Percentiles rank a stretch among this genome's conserved stretches.
These are phyloP conservation scores for Pachyrhizus erosus DNA, from an alignment of 306 rosid species.

Conservation along the genomic window DNA sequence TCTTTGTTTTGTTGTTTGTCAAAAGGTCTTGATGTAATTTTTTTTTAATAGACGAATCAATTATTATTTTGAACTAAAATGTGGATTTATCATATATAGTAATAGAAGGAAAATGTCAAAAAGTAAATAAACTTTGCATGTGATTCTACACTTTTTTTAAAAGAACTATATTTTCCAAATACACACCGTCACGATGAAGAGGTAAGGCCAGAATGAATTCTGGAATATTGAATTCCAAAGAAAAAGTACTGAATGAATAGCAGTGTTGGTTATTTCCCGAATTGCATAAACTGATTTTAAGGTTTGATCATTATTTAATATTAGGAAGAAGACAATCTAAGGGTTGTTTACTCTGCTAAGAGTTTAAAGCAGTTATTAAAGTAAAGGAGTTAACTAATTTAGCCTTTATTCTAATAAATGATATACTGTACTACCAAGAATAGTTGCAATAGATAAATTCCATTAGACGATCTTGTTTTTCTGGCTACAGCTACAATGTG, in stretches of 20 bases:
- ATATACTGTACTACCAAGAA: not conserved
- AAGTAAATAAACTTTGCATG: no score
- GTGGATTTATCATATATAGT: no score
- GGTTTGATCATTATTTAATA: not conserved
- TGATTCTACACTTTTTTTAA: not conserved
- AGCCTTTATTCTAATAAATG: not conserved
- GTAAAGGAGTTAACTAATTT: not conserved
- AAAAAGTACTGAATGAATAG: not conserved
- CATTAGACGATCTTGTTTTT: not conserved
- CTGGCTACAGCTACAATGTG: not conserved
- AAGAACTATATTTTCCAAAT: not conserved
- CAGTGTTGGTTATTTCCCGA: not conserved
- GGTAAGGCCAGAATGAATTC: not conserved
- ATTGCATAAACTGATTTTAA: not conserved
- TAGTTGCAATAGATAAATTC: not conserved
- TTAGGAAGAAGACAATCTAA: not conserved
- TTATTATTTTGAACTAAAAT: not conserved
- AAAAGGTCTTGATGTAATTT: not conserved
- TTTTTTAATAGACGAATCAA: not conserved
- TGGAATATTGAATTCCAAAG: not conserved
- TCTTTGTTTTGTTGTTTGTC: not conserved
- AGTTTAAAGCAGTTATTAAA: not conserved
- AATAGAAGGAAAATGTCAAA: no score
- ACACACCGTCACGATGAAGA: not conserved
- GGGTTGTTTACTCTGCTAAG: not conserved